Base-by-base conservation (phyloP, 352 stramenopile species). In the Pseudoperonospora humuli region DNA sequence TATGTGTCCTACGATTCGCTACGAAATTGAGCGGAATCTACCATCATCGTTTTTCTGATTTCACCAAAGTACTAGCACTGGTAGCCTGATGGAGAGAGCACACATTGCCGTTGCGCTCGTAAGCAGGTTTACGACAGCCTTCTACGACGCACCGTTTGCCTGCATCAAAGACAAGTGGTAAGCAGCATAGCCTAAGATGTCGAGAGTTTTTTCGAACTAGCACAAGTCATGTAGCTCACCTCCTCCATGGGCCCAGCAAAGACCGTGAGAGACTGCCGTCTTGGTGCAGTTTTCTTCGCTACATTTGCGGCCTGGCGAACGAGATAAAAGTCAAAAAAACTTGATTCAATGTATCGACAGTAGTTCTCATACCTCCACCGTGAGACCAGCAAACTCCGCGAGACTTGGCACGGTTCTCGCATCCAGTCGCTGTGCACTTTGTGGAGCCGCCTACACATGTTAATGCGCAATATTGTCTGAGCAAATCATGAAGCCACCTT, bases 171-270 rank as follows among this genome's bases (percentile, higher is more conserved):
- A 39, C 19, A 53, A 35, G 17, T 20, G 32, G 49, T 24, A 34
- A 28, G 15, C 14, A 47, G 38, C 39, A 40, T 39, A 54, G 10
- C 10, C 11, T 15, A 14, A 32, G 7, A 5, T 1, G 11, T 32
- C 11, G 10, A 17, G 14, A 15, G 7, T 15, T 15, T 15, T 42
- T 26, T 27, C 20, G 54, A 48, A 54, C 34, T 39, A n/a, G 24
- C 3, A 23, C 7, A 45, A 50, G 8, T 11, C 13, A 50, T 49
- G 36, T 37, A 61, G 39, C 57, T 54, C 24, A 86, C 77, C 77
- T 69, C 78, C 78, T 44, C 78, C 78, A 39, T 90, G 78, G 21
- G 75, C 75, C 78, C 78, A 90, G 48, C 78, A 90, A 33, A 85
- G 58, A 25, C 75, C 78, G 28, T 86, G 71, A n/a, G 73, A 86